Conservation (phyloP, 495 filamentous ascomycete species). For the Daldinia childiae region DNA sequence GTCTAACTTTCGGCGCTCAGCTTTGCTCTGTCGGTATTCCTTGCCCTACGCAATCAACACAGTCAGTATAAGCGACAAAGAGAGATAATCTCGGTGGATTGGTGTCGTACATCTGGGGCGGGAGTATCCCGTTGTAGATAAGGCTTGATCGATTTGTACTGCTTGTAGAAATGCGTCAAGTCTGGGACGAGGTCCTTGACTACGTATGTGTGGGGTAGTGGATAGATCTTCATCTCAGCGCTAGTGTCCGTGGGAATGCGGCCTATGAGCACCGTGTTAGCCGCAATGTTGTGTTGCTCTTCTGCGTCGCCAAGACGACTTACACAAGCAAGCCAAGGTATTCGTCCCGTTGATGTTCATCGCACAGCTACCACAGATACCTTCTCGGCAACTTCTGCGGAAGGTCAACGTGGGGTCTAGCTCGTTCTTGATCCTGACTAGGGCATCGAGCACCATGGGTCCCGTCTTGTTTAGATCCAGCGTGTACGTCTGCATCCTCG, state of each 20-base stretch:
- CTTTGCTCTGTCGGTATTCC: slow-evolving; percentile 88
- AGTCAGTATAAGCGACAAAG: slow-evolving; percentile 27
- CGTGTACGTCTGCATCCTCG: slow-evolving; percentile 91
- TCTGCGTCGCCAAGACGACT: slow-evolving; percentile 49
- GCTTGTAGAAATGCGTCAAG: slow-evolving; percentile 98
- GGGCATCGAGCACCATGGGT: slow-evolving; percentile 95
- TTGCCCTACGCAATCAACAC: slow-evolving; percentile 65
- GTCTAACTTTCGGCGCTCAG: slow-evolving; percentile 94
- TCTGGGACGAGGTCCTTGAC: slow-evolving; percentile 99
- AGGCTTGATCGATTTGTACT: slow-evolving; percentile 99
- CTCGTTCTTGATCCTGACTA: slow-evolving; percentile 99
- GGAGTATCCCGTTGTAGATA: slow-evolving; percentile 90
- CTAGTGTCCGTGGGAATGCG: slow-evolving; percentile 87
- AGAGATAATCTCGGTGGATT: background rate
- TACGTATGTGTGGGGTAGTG: slow-evolving; percentile 97
- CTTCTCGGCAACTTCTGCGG: slow-evolving; percentile 92
- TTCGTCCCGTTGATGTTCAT: slow-evolving; percentile 99
- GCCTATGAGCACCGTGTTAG: slow-evolving; percentile 63
- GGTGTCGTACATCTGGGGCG: slow-evolving; percentile 71
- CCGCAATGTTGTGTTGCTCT: background rate
- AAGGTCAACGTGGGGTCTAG: slow-evolving; percentile 96
- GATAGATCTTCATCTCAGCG: slow-evolving; percentile 93
- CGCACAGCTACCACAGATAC: slow-evolving; percentile 96
- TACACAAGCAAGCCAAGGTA: slow-evolving; percentile 97
- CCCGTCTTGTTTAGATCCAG: slow-evolving; percentile 98